Evolutionary conservation across 73 alveolate species (phyloP).

Genomic region (Paramecium tetraurelia): DNA sequence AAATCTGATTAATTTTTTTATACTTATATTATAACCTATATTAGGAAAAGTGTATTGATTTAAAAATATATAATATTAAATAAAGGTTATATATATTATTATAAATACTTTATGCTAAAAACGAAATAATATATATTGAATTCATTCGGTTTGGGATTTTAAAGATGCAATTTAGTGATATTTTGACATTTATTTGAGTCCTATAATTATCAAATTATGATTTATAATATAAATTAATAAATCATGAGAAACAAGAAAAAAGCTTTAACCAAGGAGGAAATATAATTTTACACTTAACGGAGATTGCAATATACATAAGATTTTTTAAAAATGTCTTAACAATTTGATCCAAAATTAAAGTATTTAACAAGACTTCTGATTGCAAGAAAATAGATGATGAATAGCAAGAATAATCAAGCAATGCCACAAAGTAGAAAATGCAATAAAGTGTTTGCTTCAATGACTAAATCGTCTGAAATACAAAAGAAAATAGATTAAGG

Average conservation of each 20-base stretch:
- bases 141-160: too few relatives aligned
- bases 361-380: background rate
- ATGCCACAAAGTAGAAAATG: background rate
- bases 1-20: too few relatives aligned
- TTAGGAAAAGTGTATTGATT: background rate
- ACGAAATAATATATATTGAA: background rate
- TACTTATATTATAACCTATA: too few relatives aligned
- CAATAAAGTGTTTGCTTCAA: slow-evolving; percentile 19
- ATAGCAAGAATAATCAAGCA: background rate
- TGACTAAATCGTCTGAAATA: slow-evolving; percentile 24
- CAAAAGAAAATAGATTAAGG: slow-evolving; percentile 12
- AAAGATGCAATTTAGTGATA: background rate
- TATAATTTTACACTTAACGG: background rate
- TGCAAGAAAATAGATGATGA: background rate
- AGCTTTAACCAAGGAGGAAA: background rate
- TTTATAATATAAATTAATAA: background rate
- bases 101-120: background rate
- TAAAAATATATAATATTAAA: too few relatives aligned
- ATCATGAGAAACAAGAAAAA: background rate
- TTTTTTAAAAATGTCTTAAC: background rate
- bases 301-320: background rate
- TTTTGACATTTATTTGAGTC: background rate
- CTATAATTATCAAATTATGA: background rate
- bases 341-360: slow-evolving; percentile 15
- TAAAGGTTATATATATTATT: too few relatives aligned